Percentiles rank a stretch among this genome's conserved stretches.
Evolutionary conservation across 768 basidiomycete genomes (phyloP).

Genomic region (Tylopilus sp.): DNA sequence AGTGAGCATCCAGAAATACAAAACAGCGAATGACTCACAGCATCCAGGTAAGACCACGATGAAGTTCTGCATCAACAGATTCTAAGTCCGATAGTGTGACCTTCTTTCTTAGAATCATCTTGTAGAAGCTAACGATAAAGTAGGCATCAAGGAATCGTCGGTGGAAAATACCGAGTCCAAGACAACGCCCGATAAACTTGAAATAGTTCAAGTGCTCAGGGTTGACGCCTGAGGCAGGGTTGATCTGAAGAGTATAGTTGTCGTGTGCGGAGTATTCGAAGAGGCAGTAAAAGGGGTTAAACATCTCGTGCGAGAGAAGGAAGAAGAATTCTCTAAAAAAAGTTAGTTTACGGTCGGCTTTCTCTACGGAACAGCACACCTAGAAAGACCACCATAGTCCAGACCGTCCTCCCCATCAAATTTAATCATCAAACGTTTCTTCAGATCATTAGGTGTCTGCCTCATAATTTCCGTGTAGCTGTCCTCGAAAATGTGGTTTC

Average conservation of each 20-base stretch:
- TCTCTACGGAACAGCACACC: constrained; percentile 46
- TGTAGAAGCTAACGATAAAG: constrained; percentile 99
- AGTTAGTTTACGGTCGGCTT: constrained; percentile 6
- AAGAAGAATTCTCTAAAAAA: constrained; percentile 94
- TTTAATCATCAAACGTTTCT: constrained; percentile 99
- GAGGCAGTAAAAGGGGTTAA: constrained; percentile 99
- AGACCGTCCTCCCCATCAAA: constrained; percentile 99
- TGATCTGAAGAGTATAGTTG: constrained; percentile 99
- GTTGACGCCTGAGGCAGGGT: constrained; percentile 96
- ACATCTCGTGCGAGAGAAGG: constrained; percentile 99
- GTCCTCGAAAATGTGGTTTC: constrained; percentile 99
- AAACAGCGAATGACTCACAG: constrained; percentile 53
- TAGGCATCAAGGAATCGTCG: constrained; percentile 98
- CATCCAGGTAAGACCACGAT: constrained; percentile 98
- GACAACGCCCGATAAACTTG: constrained; percentile 97
- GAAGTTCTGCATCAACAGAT: constrained; percentile 93
- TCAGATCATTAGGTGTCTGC: constrained; percentile 96
- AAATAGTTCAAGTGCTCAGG: constrained; percentile 99
- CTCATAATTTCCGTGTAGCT: constrained; percentile 99
- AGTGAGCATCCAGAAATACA: constrained; percentile 10
- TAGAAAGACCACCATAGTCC: constrained; percentile 96
- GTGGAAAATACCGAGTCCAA: constrained; percentile 98
- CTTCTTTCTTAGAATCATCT: constrained; percentile 99
- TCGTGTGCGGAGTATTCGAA: constrained; percentile 99
- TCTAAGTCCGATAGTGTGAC: constrained; percentile 91